phyloP scores from a whole-genome alignment of 805 yeast genomes.

The Candida takata region DNA sequence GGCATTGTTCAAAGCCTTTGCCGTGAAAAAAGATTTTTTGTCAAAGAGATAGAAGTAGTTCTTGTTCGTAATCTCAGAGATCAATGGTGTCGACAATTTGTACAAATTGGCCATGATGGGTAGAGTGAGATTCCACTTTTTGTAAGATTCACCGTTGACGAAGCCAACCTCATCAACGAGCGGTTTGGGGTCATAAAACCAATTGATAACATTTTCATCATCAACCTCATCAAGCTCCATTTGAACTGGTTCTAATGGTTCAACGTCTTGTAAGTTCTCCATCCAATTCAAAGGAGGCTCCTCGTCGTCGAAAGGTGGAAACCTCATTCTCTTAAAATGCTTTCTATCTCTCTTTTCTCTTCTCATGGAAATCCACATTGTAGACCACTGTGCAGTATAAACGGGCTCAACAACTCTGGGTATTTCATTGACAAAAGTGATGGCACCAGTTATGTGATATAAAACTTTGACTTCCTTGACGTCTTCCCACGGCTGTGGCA shows the following conservation, averaged over 20 bases:
- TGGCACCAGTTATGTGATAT: conserved; percentile 89
- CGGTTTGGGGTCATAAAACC: conserved; percentile 81
- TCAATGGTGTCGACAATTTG: conserved; percentile 62
- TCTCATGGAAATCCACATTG: conserved; percentile 89
- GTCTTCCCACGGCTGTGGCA: conserved; percentile 99
- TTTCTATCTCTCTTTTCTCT: conserved; percentile 86
- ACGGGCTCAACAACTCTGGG: conserved; percentile 92
- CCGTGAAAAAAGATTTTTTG: conserved; percentile 74
- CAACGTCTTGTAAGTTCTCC: conserved; percentile 70
- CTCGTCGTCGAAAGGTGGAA: conserved; percentile 97
- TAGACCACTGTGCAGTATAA: conserved; percentile 92
- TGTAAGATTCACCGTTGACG: conserved; percentile 75
- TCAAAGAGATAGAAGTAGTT: conserved; percentile 71
- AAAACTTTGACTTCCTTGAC: conserved; percentile 78
- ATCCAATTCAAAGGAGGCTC: conserved; percentile 85
- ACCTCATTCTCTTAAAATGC: conserved; percentile 85
- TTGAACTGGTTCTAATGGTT: conserved; percentile 64
- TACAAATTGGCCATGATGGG: conserved; percentile 59
- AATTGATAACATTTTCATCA: conserved; percentile 55
- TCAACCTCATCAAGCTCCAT: conserved; percentile 58
- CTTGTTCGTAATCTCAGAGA: conserved; percentile 42
- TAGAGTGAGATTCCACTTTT: conserved; percentile 58
- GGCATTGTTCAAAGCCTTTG: conserved; percentile 81
- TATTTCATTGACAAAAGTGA: conserved; percentile 87
- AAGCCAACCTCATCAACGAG: conserved; percentile 45